phyloP scores from a whole-genome alignment of 2,329 filamentous ascomycete species.

The Ophiostoma piceae region DNA sequence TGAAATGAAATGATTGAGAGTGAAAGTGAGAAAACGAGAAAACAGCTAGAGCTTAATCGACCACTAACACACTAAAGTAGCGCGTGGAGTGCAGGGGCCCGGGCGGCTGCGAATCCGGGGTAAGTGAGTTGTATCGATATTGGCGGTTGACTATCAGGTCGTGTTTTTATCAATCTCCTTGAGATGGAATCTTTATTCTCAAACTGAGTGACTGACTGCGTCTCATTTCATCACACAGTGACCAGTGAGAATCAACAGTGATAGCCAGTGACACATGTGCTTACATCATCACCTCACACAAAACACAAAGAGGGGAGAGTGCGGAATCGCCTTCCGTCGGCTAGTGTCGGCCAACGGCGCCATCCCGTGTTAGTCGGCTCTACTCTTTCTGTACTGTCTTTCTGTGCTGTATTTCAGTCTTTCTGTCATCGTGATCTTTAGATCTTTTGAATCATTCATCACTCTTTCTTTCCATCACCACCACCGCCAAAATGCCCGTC shows the following conservation, averaged over 20 bases:
- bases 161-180: background rate
- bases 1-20: background rate
- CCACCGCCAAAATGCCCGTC: conserved; percentile 35
- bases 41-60: background rate
- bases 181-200: too few relatives aligned
- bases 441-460: background rate
- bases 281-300: background rate
- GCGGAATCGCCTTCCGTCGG: conserved; percentile 23
- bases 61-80: background rate
- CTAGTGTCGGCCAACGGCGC: conserved; percentile 23
- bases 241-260: too few relatives aligned
- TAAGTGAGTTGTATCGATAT: background rate
- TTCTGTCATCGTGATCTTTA: background rate
- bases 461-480: background rate
- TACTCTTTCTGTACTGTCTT: background rate
- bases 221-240: too few relatives aligned
- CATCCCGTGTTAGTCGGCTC: background rate
- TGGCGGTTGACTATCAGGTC: too few relatives aligned
- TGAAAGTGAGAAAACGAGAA: too few relatives aligned
- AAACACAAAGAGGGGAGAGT: conserved; percentile 2
- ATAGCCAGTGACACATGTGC: background rate
- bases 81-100: background rate
- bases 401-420: background rate
- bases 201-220: too few relatives aligned
- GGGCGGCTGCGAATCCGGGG: background rate